Conservation (phyloP, 192 early-diverging fungal genomes). For the Geosiphon pyriformis region DNA sequence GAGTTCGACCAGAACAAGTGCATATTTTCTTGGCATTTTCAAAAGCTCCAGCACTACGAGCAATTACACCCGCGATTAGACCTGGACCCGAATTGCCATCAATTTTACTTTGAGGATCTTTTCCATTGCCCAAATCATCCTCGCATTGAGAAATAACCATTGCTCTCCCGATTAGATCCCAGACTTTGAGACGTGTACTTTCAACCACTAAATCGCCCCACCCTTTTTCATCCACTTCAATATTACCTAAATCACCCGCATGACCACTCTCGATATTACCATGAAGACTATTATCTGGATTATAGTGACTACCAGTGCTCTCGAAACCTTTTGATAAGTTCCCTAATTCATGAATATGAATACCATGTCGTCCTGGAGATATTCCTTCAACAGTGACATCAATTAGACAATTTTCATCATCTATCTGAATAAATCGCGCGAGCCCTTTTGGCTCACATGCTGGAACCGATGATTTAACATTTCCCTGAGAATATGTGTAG, state of each 20-base stretch:
- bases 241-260: slow-evolving; percentile 62
- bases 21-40: slow-evolving; percentile 87
- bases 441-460: slow-evolving; percentile 51
- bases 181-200: slow-evolving; percentile 67
- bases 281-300: slow-evolving; percentile 43
- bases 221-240: slow-evolving; percentile 60
- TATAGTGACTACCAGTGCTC: slow-evolving; percentile 51
- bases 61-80: slow-evolving; percentile 77
- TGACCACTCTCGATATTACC: slow-evolving; percentile 45
- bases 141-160: slow-evolving; percentile 60
- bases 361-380: slow-evolving; percentile 56
- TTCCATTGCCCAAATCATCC: slow-evolving; percentile 51
- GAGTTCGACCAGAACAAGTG: slow-evolving; percentile 75
- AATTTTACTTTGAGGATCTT: slow-evolving; percentile 25
- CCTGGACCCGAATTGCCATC: slow-evolving; percentile 57
- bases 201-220: slow-evolving; percentile 75
- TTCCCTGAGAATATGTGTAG: slow-evolving; percentile 29
- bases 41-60: slow-evolving; percentile 84
- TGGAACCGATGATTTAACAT: slow-evolving; percentile 2
- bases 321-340: slow-evolving; percentile 61
- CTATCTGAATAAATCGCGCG: slow-evolving; percentile 77
- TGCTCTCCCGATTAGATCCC: slow-evolving; percentile 86
- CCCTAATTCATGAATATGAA: slow-evolving; percentile 76
- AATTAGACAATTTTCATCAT: slow-evolving; percentile 62
- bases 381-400: slow-evolving; percentile 75